Conservation (phyloP, 331 rosid genomes). For the Saraca asoca region DNA sequence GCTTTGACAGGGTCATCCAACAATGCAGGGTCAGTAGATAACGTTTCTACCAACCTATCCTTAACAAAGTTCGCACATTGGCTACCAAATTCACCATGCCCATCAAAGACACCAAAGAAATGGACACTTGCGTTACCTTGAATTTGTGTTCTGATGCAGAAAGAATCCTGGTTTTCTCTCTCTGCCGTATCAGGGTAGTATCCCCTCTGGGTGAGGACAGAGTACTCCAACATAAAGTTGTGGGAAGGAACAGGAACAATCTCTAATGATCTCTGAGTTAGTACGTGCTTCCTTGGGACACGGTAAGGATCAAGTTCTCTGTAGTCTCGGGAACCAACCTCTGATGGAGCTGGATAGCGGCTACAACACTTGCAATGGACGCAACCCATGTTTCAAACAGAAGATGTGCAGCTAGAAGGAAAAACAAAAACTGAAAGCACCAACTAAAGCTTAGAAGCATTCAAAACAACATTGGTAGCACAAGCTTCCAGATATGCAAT, state of each 20-base stretch:
- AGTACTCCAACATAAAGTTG: conserved; percentile 68
- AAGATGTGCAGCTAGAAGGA: background rate
- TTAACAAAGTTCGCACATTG: conserved; percentile 77
- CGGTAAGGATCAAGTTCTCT: conserved; percentile 48
- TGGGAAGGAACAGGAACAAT: conserved; percentile 68
- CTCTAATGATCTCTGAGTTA: conserved; percentile 71
- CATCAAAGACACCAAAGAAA: conserved; percentile 95
- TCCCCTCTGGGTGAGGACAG: conserved; percentile 81
- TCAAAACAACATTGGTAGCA: background rate
- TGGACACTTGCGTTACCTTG: conserved; percentile 77
- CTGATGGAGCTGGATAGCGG: conserved; percentile 55
- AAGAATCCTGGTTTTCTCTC: conserved; percentile 80
- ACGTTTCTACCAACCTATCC: conserved; percentile 63
- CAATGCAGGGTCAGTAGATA: conserved; percentile 58
- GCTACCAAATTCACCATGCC: conserved; percentile 84
- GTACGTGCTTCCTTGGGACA: conserved; percentile 60
- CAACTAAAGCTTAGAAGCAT: conserved; percentile 38
- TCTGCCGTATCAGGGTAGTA: conserved; percentile 84
- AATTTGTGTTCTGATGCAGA: conserved; percentile 66
- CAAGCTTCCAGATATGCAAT: conserved; percentile 20
- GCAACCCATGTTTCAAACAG: conserved; percentile 70
- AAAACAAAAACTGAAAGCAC: conserved; percentile 15
- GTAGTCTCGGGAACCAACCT: conserved; percentile 54
- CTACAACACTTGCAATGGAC: conserved; percentile 80
- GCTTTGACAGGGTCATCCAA: conserved; percentile 72